These are phyloP conservation scores for Geranium incanum DNA, from an alignment of 441 rosid species.

Conservation along the genomic window DNA sequence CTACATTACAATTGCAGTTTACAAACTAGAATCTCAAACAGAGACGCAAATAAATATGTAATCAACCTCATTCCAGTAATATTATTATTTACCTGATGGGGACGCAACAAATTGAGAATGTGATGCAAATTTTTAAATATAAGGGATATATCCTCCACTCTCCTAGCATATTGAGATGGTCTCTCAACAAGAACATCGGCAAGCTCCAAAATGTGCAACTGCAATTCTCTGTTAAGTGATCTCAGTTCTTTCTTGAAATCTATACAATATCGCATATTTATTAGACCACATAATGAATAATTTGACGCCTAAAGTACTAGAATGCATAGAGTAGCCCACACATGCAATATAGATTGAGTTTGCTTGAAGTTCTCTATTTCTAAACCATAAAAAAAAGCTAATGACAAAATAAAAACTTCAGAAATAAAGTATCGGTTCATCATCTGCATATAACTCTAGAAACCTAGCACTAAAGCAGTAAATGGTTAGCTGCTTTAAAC, in stretches of 20 bases:
- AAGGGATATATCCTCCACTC: conserved; percentile 87
- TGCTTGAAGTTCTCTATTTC: background rate
- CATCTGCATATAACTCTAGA: background rate
- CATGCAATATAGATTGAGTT: background rate
- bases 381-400: background rate
- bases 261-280: conserved; percentile 21
- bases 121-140: conserved; percentile 90
- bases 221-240: conserved; percentile 72
- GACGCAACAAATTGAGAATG: conserved; percentile 85
- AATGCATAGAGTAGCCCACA: background rate
- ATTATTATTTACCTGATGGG: conserved; percentile 57
- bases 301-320: background rate
- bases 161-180: conserved; percentile 89
- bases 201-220: conserved; percentile 81
- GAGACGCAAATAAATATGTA: background rate
- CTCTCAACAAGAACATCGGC: conserved; percentile 94
- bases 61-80: background rate
- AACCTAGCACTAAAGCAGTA: background rate
- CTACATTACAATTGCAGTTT: background rate
- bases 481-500: background rate
- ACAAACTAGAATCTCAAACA: conserved; percentile 11
- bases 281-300: conserved; percentile 3
- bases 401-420: conserved; percentile 1
- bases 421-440: conserved; percentile 7
- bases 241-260: conserved; percentile 82